phyloP scores from a whole-genome alignment of 106 monocot species.

The Phalaenopsis aphrodite region DNA sequence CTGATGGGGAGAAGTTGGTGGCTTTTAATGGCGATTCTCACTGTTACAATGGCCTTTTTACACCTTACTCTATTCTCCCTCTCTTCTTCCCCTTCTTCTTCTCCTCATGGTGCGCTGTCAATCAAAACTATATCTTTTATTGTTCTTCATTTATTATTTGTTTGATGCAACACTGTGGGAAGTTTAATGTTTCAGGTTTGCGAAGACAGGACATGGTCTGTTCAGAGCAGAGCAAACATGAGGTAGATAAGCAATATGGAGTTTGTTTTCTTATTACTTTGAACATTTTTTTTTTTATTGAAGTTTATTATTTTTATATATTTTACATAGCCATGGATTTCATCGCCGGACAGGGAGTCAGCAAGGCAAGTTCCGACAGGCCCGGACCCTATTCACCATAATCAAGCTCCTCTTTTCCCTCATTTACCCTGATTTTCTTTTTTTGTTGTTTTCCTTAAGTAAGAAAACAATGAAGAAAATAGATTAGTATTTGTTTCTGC shows the following conservation, averaged over 20 bases:
- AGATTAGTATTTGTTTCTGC: not conserved
- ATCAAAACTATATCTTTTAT: no score
- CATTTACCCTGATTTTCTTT: not conserved
- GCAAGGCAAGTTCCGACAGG: slow-evolving; percentile 24
- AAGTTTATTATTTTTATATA: not conserved
- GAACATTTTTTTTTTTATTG: no score
- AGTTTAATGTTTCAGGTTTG: not conserved
- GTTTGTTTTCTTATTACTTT: not conserved
- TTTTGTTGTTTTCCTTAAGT: not conserved
- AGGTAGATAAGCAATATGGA: not conserved
- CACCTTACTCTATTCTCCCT: not conserved
- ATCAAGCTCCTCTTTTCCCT: not conserved
- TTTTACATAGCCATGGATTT: not conserved
- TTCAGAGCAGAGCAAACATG: not conserved
- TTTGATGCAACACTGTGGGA: not conserved
- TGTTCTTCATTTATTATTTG: no score
- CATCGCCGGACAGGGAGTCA: not conserved
- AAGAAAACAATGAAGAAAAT: not conserved
- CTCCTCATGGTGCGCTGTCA: not conserved
- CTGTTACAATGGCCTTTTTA: not conserved
- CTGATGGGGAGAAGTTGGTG: slow-evolving; percentile 9
- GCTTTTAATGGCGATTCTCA: slow-evolving; percentile 5
- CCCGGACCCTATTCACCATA: slow-evolving; percentile 18
- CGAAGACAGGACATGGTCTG: not conserved
- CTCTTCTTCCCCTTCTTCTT: not conserved